A percentile compares a stretch with the other conserved stretches of the same genome.
These are phyloP conservation scores for Dendrobium catenatum DNA, from an alignment of 106 monocot genomes.

Conservation along the genomic window DNA sequence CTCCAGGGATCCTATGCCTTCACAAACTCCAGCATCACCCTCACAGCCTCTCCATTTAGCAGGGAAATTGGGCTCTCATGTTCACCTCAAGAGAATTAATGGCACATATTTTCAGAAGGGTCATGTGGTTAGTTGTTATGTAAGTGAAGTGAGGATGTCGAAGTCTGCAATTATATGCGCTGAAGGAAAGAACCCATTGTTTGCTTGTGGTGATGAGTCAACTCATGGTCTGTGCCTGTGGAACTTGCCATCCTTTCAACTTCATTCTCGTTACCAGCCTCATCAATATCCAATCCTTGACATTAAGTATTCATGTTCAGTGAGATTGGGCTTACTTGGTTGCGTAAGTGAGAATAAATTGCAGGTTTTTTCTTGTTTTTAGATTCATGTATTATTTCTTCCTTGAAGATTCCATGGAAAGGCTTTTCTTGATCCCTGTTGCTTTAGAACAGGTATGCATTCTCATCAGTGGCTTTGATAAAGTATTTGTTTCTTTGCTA, in stretches of 20 bases:
- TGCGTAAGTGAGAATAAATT: constrained; percentile 54
- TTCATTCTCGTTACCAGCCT: constrained; percentile 37
- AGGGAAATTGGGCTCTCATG: constrained; percentile 63
- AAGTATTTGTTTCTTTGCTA: background rate
- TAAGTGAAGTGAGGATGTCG: constrained; percentile 67
- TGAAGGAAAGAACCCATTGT: constrained; percentile 21
- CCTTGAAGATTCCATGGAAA: no score
- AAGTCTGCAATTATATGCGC: constrained; percentile 48
- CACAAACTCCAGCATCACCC: constrained; percentile 31
- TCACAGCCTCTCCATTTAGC: constrained; percentile 23
- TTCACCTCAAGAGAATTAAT: constrained; percentile 35
- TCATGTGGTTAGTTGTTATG: constrained; percentile 26
- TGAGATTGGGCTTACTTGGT: constrained; percentile 48
- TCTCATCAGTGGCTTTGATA: background rate
- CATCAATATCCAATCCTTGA: constrained; percentile 77
- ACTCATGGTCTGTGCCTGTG: constrained; percentile 40
- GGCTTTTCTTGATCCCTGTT: no score
- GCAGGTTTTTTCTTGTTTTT: constrained; percentile 34
- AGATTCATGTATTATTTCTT: background rate
- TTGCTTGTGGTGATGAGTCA: constrained; percentile 66
- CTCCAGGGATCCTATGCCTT: constrained; percentile 20
- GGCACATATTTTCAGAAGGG: constrained; percentile 15
- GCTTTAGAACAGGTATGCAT: no score
- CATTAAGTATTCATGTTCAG: constrained; percentile 44
- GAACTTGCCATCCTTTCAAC: constrained; percentile 48